Evolutionary conservation across 331 rosid species (phyloP).

Genomic region (Dryas integrifolia): DNA sequence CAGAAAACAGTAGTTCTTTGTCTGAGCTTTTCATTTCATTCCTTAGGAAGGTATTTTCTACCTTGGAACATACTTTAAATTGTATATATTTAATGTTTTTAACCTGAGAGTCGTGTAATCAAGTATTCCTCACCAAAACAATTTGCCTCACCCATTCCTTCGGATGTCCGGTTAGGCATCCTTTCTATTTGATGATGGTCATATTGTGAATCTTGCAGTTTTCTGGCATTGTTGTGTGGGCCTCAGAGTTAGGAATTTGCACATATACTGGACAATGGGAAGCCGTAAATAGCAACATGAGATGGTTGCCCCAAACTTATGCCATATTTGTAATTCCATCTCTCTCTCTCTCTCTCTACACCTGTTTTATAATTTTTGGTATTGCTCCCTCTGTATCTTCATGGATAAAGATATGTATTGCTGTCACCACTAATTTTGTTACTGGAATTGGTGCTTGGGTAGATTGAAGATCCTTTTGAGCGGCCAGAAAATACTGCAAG

Average conservation of each 20-base stretch:
- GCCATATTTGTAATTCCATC: slow-evolving; percentile 57
- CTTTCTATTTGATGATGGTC: not conserved
- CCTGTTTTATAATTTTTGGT: not conserved
- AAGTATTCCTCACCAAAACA: not conserved
- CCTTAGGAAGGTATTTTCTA: slow-evolving; percentile 52
- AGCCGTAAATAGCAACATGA: slow-evolving; percentile 45
- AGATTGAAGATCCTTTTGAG: slow-evolving; percentile 95
- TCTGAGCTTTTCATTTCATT: slow-evolving; percentile 73
- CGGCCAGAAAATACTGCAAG: slow-evolving; percentile 71
- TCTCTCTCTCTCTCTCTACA: not conserved
- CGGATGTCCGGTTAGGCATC: not conserved
- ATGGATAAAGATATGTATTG: not conserved
- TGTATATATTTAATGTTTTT: not conserved
- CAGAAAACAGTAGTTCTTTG: slow-evolving; percentile 55
- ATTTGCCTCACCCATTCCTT: not conserved
- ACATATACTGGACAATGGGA: slow-evolving; percentile 69
- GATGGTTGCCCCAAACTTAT: slow-evolving; percentile 80
- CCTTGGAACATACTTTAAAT: not conserved
- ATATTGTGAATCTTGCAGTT: slow-evolving; percentile 54
- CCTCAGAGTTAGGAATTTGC: slow-evolving; percentile 54
- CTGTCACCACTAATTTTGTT: slow-evolving; percentile 22
- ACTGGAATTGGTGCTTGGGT: slow-evolving; percentile 29
- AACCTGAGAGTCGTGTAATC: not conserved
- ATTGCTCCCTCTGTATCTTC: not conserved
- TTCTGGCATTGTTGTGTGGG: slow-evolving; percentile 46